Base-by-base conservation (phyloP, 179 eudicot species). In the Beta macrorhiza region DNA sequence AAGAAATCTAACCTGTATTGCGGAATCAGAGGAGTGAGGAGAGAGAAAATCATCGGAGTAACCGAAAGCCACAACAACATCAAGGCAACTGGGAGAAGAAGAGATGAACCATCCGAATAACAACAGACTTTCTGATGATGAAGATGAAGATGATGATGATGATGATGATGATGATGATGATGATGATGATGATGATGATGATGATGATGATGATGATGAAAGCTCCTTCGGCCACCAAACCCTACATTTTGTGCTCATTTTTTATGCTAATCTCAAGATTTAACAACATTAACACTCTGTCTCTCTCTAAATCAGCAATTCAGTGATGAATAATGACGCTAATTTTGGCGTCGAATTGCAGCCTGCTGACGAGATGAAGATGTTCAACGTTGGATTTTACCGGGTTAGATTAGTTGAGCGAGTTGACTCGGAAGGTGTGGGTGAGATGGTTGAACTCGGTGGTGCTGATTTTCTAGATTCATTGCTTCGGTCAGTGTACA, bases 151-250 rank as follows among this genome's bases (percentile, higher is more conserved):
- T 25, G 25, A 25, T 25, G 25, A 25, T 25, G 25, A 25, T 25
- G 25, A 25, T 25, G 25, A 25, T 25, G 25, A 25, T 25, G 25
- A 25, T 59, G 87, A 55, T 55, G 84, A 67, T 61, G 85, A 81
- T n/a, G 72, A 52, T 5, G 80, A 81, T 25, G 25, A 25, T 25
- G 25, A 25, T 25, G 25, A 25, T 25, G 25, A 25, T 25, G 25
- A 25, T 25, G 25, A 25, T 25, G 25, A 25, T 25, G 25, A 25
- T 59, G 87, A 55, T 55, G 84, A 67, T 61, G 85, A 81, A 79
- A 94, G 86, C 65, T 89, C 74, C 12, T 82, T 78, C 1, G 99
- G 99, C 99, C 98, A 96, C 99, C 98, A 94, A 67, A 96, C 81
- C 93, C 98, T 86, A 83, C 94, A 91, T 72, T 90, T 91, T 53